These are phyloP conservation scores for Chytriomyces hyalinus DNA, from an alignment of 192 early-diverging fungal genomes.

Conservation along the genomic window DNA sequence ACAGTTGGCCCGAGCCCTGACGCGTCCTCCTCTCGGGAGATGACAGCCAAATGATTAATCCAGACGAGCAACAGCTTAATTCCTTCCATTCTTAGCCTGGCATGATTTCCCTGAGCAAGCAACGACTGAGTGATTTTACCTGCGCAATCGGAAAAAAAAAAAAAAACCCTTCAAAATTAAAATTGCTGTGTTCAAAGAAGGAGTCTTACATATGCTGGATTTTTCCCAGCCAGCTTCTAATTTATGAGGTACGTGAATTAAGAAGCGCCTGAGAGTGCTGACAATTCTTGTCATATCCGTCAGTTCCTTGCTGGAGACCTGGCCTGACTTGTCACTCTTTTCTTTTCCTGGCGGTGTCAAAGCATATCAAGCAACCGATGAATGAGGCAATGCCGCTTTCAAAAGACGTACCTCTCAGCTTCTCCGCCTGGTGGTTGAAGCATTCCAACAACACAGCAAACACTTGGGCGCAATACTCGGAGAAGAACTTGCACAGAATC, in stretches of 20 bases:
- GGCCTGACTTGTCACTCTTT: constrained; percentile 59
- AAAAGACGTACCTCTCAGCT: constrained; percentile 68
- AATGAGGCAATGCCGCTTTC: not conserved
- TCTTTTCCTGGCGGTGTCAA: constrained; percentile 40
- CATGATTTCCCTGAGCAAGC: constrained; percentile 71
- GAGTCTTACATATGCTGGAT: constrained; percentile 60
- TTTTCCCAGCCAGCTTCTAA: constrained; percentile 79
- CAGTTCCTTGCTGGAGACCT: constrained; percentile 69
- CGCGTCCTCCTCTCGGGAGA: constrained; percentile 55
- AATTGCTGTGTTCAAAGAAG: not conserved
- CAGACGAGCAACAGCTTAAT: constrained; percentile 74
- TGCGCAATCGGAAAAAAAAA: constrained; percentile 31
- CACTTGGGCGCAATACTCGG: constrained; percentile 73
- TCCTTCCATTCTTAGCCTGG: constrained; percentile 70
- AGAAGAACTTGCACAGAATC: constrained; percentile 69
- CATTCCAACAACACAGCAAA: constrained; percentile 72
- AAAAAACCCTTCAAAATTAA: not conserved
- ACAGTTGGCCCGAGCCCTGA: constrained; percentile 34
- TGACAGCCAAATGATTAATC: constrained; percentile 70
- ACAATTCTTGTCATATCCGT: constrained; percentile 67
- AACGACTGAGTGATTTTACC: constrained; percentile 69
- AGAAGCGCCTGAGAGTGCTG: constrained; percentile 68
- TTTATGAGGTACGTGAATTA: constrained; percentile 69
- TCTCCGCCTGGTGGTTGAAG: constrained; percentile 73
- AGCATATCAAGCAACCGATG: not conserved